phyloP scores from a whole-genome alignment of 116 monocot genomes.

The Cymodocea nodosa region DNA sequence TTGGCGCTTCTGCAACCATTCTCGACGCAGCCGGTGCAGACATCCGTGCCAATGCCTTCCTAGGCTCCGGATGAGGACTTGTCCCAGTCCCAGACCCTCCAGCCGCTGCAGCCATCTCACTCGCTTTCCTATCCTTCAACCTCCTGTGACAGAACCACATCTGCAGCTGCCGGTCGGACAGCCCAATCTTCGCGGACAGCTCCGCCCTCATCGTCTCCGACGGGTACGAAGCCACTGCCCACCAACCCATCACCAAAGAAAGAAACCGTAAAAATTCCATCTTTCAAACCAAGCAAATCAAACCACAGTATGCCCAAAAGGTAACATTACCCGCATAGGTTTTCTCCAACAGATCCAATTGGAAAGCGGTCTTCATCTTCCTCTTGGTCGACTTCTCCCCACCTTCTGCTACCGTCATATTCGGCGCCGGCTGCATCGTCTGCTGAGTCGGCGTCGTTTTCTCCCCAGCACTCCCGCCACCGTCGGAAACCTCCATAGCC shows the following conservation, averaged over 20 bases:
- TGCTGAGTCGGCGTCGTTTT: background rate
- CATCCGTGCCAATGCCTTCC: conserved; percentile 4
- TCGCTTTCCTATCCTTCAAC: conserved; percentile 76
- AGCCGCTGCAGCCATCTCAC: conserved; percentile 25
- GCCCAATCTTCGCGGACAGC: conserved; percentile 68
- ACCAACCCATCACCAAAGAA: conserved; percentile 3
- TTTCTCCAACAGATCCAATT: conserved; percentile 88
- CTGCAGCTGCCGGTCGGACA: conserved; percentile 92
- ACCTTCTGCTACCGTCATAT: too few relatives aligned
- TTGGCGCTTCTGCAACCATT: conserved; percentile 3
- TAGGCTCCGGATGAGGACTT: conserved; percentile 4
- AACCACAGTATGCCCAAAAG: conserved; percentile 3
- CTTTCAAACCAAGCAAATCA: background rate
- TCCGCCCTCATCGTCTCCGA: conserved; percentile 67
- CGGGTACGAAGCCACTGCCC: conserved; percentile 69
- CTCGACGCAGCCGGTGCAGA: conserved; percentile 14
- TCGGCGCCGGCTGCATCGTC: conserved; percentile 16
- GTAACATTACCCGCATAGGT: conserved; percentile 56
- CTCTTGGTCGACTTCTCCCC: conserved; percentile 51
- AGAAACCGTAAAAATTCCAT: background rate
- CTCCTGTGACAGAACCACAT: conserved; percentile 99
- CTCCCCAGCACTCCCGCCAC: conserved; percentile 3
- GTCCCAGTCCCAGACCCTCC: conserved; percentile 6
- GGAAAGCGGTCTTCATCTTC: conserved; percentile 96
- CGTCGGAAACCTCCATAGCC: conserved; percentile 17